Base-by-base conservation (phyloP, 1,139 yeast species). In the Hyphopichia fennica region DNA sequence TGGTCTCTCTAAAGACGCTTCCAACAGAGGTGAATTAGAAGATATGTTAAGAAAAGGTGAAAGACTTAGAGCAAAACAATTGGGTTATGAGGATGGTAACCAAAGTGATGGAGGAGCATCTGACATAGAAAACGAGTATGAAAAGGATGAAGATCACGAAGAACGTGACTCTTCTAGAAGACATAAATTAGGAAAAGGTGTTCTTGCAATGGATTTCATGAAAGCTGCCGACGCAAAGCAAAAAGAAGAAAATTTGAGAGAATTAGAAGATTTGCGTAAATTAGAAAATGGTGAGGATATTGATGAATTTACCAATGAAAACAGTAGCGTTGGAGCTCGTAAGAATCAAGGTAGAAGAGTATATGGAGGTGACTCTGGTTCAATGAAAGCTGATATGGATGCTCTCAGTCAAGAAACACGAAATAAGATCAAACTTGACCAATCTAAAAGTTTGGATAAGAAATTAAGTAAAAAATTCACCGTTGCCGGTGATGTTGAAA, bases 181-280 rank as follows among this genome's bases (percentile, higher is more conserved):
- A 37, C 64, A 69, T 39, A 67, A 69, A 22, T 63, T 86, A 18
- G 95, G 95, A 16, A 90, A 90, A 60, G 97, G 98, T 45, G 84
- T 93, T 22, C 67, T 91, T 70, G 86, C 82, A 37, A 93, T 93
- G 98, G 95, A 90, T 51, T 93, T 93, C 62, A 90, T 91, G 96
- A 83, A 78, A 52, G 86, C 84, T 49, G 97, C 96, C 2, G 93
- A 84, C 50, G 83, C 81, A 39, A 77, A 81, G 54, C 76, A 79
- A 49, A 77, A 68, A 45, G 72, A 74, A 45, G 78, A 74, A 36
- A 87, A 86, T 58, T 63, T 72, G 42, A 71, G 73, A 48, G 77
- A 77, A 34, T 59, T 84, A 38, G 79, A 74, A 42, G 67, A 68
- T 38, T 60, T 89, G 45, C 74, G 77, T 49, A 69, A 65, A 40